Base-by-base conservation (phyloP, 2,329 filamentous ascomycete genomes). In the Drechmeria coniospora region DNA sequence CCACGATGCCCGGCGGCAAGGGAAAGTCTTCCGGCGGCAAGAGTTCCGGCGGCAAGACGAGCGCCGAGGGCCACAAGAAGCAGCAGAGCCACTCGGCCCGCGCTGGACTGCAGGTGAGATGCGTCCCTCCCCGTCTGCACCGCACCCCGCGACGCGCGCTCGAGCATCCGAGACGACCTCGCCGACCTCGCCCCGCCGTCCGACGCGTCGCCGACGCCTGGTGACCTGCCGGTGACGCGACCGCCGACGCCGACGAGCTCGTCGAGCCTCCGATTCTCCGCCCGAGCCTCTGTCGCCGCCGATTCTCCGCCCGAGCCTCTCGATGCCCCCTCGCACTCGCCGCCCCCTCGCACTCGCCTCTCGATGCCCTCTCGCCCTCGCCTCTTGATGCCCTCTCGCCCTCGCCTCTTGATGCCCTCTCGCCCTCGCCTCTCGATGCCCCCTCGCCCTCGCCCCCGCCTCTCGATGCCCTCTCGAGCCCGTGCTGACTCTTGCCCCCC, bases 71-170 rank as follows among this genome's bases (percentile, higher is more conserved):
- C 30, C 62, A 74, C 53, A 81, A 80, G 64, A 93, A 93, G 66
- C 78, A 81, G 51, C 81, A 92, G 63, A 92, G 90, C 63, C 86
- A 93, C 66, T 93, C 84, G 46, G 82, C 83, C 50, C 86, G 90
- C 58, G 86, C 86, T 54, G 86, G 86, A 53, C 71, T 94, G 44
- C 86, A 94, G 79, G 86, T 94, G 67, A 68, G 37, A 34, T 30
- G 37, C 28, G 33, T 32, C 33, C 32, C 33, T 34, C 31, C 26
- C 23, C 32, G 32, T 35, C 31, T 25, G 20, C 15, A 16, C 19
- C 18, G 8, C 15, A 4, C 15, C n/a, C 8, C 11, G 6, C 11
- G 13, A 21, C 26, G 10, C 21, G n/a, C n/a, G n/a, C n/a, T n/a
- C n/a, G n/a, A n/a, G n/a, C n/a, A n/a, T n/a, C n/a, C n/a, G 19